Evolutionary conservation across 2,329 filamentous ascomycete genomes (phyloP).

Genomic region (Talaromyces sp.): DNA sequence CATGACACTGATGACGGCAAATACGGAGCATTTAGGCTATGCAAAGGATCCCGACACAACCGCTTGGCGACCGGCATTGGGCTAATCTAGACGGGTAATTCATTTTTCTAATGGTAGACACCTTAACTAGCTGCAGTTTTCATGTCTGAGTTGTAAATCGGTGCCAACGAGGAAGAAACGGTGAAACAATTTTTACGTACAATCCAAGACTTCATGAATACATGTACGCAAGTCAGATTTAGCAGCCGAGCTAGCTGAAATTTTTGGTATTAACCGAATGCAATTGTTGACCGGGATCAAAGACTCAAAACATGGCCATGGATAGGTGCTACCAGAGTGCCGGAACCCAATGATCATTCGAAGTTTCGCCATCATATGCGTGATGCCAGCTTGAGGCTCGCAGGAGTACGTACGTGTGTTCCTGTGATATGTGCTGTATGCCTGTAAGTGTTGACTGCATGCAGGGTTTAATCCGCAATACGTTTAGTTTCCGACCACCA

Average conservation of each 20-base stretch:
- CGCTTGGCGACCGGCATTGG: background rate
- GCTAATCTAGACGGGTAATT: background rate
- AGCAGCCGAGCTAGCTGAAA: background rate
- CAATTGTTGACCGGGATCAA: background rate
- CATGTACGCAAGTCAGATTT: background rate
- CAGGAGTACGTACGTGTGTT: background rate
- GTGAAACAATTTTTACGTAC: background rate
- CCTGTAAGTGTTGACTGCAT: background rate
- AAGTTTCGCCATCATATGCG: background rate
- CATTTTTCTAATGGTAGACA: background rate
- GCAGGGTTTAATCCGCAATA: background rate
- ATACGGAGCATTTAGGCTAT: background rate
- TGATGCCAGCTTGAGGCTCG: background rate
- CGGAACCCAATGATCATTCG: background rate
- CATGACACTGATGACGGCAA: background rate
- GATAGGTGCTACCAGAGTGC: background rate
- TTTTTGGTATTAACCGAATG: background rate
- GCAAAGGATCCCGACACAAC: background rate
- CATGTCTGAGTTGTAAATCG: background rate
- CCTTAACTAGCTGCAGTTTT: background rate
- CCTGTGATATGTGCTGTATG: background rate
- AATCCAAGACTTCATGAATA: background rate
- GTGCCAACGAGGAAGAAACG: background rate
- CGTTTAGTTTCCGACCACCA: background rate
- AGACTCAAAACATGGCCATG: background rate